A percentile compares a stretch with the other conserved stretches of the same genome.
Conservation (phyloP, 192 early-diverging fungal genomes). For the Coemansia sp. region DNA sequence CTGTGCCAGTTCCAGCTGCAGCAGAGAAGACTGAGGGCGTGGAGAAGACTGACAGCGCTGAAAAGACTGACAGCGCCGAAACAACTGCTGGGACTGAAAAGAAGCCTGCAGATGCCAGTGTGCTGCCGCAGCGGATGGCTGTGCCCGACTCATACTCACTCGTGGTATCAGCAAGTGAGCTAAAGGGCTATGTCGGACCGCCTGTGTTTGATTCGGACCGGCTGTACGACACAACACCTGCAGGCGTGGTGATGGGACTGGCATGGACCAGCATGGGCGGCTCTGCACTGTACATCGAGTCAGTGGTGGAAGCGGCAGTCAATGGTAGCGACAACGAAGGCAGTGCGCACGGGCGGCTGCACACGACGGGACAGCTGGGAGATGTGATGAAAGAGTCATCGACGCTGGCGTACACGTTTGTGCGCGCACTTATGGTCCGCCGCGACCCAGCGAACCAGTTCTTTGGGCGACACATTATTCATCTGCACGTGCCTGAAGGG, state of each 20-base stretch:
- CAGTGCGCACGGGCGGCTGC: slow-evolving; percentile 58
- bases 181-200: slow-evolving; percentile 93
- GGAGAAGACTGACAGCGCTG: slow-evolving; percentile 3
- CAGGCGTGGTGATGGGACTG: slow-evolving; percentile 97
- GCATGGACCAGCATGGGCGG: slow-evolving; percentile 98
- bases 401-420: slow-evolving; percentile 94
- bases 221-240: slow-evolving; percentile 85
- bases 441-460: slow-evolving; percentile 84
- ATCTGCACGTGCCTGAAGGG: slow-evolving; percentile 96
- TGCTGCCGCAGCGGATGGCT: slow-evolving; percentile 48
- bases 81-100: neutral
- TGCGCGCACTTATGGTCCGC: slow-evolving; percentile 76
- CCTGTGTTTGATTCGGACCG: slow-evolving; percentile 86
- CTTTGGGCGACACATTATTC: slow-evolving; percentile 87
- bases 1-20: slow-evolving; percentile 20
- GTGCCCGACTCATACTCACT: slow-evolving; percentile 61
- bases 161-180: slow-evolving; percentile 65
- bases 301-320: slow-evolving; percentile 67
- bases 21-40: neutral
- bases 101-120: neutral
- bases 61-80: neutral
- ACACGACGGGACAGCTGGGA: slow-evolving; percentile 93
- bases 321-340: slow-evolving; percentile 25
- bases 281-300: slow-evolving; percentile 93
- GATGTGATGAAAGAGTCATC: slow-evolving; percentile 99